phyloP scores from a whole-genome alignment of 2,329 filamentous ascomycete genomes.

The Paecilomyces formosus region DNA sequence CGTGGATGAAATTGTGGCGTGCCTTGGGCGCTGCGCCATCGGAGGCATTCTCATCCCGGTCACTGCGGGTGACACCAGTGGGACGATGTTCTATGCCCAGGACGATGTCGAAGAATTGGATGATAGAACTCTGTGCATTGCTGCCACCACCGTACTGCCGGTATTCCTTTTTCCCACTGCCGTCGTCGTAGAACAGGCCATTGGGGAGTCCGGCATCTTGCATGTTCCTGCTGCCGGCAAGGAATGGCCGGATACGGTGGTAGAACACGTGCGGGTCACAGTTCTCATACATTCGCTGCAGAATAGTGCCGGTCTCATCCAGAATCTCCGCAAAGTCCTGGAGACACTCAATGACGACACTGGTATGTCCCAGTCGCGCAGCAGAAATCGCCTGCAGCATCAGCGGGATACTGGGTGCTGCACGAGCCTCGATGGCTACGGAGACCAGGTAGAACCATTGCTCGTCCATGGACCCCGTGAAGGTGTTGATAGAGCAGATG shows the following conservation, averaged over 20 bases:
- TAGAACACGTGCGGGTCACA: constrained; percentile 96
- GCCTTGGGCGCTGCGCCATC: constrained; percentile 43
- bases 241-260: constrained; percentile 87
- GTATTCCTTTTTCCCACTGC: constrained; percentile 59
- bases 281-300: constrained; percentile 88
- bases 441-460: constrained; percentile 98
- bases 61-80: constrained; percentile 58
- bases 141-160: constrained; percentile 87
- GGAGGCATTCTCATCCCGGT: constrained; percentile 40
- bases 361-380: constrained; percentile 61
- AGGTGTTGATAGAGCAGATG: constrained; percentile 77
- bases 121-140: constrained; percentile 92
- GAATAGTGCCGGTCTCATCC: constrained; percentile 70
- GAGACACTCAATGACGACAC: constrained; percentile 70
- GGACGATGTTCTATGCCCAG: constrained; percentile 85
- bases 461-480: constrained; percentile 90
- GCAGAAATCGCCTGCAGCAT: constrained; percentile 85
- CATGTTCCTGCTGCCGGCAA: constrained; percentile 98
- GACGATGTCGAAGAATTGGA: constrained; percentile 94
- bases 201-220: constrained; percentile 80
- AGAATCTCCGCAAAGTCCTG: constrained; percentile 76
- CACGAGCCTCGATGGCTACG: constrained; percentile 88
- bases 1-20: constrained; percentile 83
- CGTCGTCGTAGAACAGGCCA: constrained; percentile 82
- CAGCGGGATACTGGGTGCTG: constrained; percentile 75